Base-by-base conservation (phyloP, 352 stramenopile genomes). In the Phytophthora colocasiae region DNA sequence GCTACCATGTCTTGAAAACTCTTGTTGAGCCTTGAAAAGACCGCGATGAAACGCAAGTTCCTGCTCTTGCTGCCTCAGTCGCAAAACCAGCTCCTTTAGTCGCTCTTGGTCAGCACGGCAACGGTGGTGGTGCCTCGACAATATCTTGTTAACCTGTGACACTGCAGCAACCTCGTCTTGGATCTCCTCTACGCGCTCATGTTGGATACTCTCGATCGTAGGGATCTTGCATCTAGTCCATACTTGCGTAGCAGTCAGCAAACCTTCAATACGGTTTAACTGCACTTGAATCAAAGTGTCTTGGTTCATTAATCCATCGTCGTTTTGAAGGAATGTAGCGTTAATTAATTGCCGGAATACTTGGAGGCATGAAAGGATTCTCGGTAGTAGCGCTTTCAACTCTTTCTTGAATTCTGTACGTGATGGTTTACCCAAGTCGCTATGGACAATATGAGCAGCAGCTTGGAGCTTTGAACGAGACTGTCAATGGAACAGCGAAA, bases 31-130 rank as follows among this genome's bases (percentile, higher is more conserved):
- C 46, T 49, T 27, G 4, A 71, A 40, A 9, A 87, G 53, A 0
- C 41, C 50, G 6, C 26, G 56, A 22, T 87, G 78, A 39, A 87
- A 84, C 15, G 19, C 15, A 22, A 75, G 64, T 15, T 72, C 66
- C 53, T 77, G 63, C 27, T 87, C 78, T 47, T 69, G 58, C 2
- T 58, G 9, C 1, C 75, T 77, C 6, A 78, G 48, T 6, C 29
- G 14, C 12, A 52, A 50, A 15, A 87, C 61, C n/a, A 81, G 24
- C 9, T 36, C 1, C 34, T 51, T 29, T 14, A 73, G 44, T 14
- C 26, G 31, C 26, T 48, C 44, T 22, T 19, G 46, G 50, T 75
- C 38, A 3, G 22, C 24, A 31, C 24, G 27, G 22, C 15, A 43
- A n/a, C 49, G 54, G 10, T 71, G 44, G 38, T 49, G 24, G 24